Base-by-base conservation (phyloP, 2,329 filamentous ascomycete species). In the Colletotrichum chrysophilum region DNA sequence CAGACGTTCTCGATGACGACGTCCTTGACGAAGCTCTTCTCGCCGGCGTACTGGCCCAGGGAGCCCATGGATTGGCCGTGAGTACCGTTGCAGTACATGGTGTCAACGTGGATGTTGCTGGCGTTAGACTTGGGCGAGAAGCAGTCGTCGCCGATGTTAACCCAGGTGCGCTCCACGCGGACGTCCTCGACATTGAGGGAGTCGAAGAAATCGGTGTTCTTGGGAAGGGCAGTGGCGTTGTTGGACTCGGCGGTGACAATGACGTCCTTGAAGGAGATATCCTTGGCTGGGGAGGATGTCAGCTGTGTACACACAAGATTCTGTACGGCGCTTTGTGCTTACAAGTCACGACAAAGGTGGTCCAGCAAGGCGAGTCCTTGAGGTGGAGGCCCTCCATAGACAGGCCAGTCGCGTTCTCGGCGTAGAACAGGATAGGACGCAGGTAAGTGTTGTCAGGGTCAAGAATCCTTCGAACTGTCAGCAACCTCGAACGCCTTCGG, bases 131-230 rank as follows among this genome's bases (percentile, higher is more conserved):
- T 93, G 86, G 92, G 91, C 2, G 89, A 90, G 55, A 93, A 89
- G 76, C 91, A 93, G 80, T 93, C 88, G 76, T 94, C 92, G 48
- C 92, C 91, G 77, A 93, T 94, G 80, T 91, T 87, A 74, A 94
- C 77, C 77, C 77, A 78, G 13, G 67, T 72, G 8, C 77, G 69
- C 69, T 78, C 70, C 32, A 78, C 75, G 12, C 48, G 60, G n/a
- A 78, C 75, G 34, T 78, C 69, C 32, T 78, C 75, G 58, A 78
- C 76, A 62, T 78, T 78, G 9, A 78, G 58, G 7, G 77, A 78
- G 55, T 78, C 77, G 65, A 78, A 78, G 58, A 78, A 78, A 80
- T 93, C 91, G 3, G 92, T 94, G 81, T 94, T 94, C 86, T 93
- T 93, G 5, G 91, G 91, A 7, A 80, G 79, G 7, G 85, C 85